These are phyloP conservation scores for Alnus rubra DNA, from an alignment of 306 rosid genomes.

Conservation along the genomic window DNA sequence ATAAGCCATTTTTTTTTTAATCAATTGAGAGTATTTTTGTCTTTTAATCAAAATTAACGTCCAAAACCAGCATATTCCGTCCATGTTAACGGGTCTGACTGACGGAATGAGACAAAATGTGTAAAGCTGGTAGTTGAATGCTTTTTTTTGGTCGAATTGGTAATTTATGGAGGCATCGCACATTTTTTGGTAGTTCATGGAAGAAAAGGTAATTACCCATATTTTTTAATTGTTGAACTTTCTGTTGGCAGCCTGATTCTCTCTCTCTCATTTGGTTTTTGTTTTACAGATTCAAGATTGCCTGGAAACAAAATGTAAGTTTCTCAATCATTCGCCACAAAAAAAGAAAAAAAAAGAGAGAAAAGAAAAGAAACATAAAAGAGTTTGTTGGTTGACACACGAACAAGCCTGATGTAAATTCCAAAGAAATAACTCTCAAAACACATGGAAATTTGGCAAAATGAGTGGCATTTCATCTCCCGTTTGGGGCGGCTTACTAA, in stretches of 20 bases:
- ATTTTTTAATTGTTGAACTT: neutral
- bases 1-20: too few relatives aligned
- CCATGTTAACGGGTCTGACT: too few relatives aligned
- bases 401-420: neutral
- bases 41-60: too few relatives aligned
- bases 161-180: too few relatives aligned
- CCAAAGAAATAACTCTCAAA: neutral
- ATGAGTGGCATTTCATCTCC: neutral
- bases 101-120: too few relatives aligned
- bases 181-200: too few relatives aligned
- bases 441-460: neutral
- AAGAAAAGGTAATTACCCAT: too few relatives aligned
- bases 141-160: too few relatives aligned
- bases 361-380: neutral
- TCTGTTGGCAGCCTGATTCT: neutral
- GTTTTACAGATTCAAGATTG: neutral
- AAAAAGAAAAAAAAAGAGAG: neutral
- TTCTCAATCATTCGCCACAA: neutral
- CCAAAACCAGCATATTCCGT: too few relatives aligned
- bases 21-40: too few relatives aligned
- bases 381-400: neutral
- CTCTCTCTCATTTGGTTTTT: neutral
- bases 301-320: neutral
- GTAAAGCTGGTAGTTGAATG: too few relatives aligned
- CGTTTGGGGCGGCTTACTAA: too few relatives aligned